Evolutionary conservation across 1,284 basidiomycete genomes (phyloP).

Genomic region (Jaminaea rosea): DNA sequence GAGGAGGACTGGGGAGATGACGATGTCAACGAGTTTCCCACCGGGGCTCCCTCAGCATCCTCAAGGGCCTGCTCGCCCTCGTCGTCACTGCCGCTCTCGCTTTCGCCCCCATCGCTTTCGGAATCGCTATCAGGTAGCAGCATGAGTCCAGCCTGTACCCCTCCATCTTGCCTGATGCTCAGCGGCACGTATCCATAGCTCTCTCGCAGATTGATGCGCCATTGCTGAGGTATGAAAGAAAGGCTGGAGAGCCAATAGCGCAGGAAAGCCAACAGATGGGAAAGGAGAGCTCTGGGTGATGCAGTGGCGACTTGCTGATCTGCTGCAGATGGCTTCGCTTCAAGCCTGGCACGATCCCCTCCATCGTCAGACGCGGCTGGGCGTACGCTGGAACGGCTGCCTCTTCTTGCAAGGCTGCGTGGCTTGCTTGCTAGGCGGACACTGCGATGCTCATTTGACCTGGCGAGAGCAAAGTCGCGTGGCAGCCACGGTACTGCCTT

Average conservation of each 20-base stretch:
- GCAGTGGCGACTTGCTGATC: too few species aligned
- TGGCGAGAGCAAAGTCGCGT: constrained; percentile 26
- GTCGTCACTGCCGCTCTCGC: neutral
- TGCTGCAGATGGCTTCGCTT: neutral
- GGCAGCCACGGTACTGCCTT: constrained; percentile 26
- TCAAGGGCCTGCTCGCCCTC: neutral
- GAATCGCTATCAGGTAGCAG: constrained; percentile 24
- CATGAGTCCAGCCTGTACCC: constrained; percentile 29
- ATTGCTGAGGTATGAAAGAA: constrained; percentile 24
- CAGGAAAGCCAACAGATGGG: constrained; percentile 18
- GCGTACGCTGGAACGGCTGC: neutral
- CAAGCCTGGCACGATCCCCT: neutral
- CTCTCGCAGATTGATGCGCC: constrained; percentile 18
- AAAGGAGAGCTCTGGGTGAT: constrained; percentile 7
- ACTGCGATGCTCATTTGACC: constrained; percentile 16
- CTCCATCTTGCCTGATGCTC: constrained; percentile 31
- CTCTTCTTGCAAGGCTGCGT: neutral
- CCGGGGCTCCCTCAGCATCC: neutral
- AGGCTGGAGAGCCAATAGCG: constrained; percentile 24
- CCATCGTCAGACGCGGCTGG: constrained; percentile 2
- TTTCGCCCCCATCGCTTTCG: constrained; percentile 15
- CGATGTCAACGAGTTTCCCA: too few species aligned
- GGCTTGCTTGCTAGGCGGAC: neutral
- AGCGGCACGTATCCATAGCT: constrained; percentile 26
- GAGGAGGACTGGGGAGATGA: too few species aligned